Percentiles rank a stretch among this genome's conserved stretches.
phyloP scores from a whole-genome alignment of 1,284 basidiomycete genomes.

The Apiotrichum sp. region DNA sequence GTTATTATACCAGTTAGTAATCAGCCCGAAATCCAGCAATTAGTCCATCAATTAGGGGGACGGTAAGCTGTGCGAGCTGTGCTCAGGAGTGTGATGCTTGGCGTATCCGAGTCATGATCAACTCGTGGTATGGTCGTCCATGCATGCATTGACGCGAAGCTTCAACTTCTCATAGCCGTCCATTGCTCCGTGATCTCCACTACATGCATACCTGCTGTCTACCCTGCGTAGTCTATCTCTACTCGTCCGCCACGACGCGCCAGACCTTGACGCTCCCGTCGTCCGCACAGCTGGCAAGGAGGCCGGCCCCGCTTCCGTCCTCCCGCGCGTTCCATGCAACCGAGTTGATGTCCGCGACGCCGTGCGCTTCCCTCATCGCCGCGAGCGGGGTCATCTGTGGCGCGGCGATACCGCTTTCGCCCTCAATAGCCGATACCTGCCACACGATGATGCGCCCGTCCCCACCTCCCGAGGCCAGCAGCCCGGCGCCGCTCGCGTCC shows the following conservation, averaged over 20 bases:
- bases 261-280: constrained; percentile 55
- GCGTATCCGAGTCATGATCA: too few relatives aligned
- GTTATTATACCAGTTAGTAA: too few relatives aligned
- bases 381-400: constrained; percentile 21
- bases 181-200: too few relatives aligned
- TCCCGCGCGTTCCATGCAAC: constrained; percentile 50
- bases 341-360: constrained; percentile 53
- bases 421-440: constrained; percentile 37
- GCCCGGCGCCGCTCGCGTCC: constrained; percentile 40
- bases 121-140: too few relatives aligned
- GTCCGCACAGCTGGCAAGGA: constrained; percentile 54
- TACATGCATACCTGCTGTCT: background rate
- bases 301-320: constrained; percentile 30
- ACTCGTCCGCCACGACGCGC: constrained; percentile 33
- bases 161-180: too few relatives aligned
- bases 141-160: too few relatives aligned
- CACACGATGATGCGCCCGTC: constrained; percentile 55
- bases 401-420: background rate
- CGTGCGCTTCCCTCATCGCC: constrained; percentile 41
- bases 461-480: constrained; percentile 52
- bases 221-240: background rate
- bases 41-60: too few relatives aligned
- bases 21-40: too few relatives aligned
- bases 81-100: too few relatives aligned
- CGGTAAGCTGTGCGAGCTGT: too few relatives aligned